A percentile compares a stretch with the other conserved stretches of the same genome.
These are phyloP conservation scores for Penicillium turbatum DNA, from an alignment of 495 filamentous ascomycete genomes.

Conservation along the genomic window DNA sequence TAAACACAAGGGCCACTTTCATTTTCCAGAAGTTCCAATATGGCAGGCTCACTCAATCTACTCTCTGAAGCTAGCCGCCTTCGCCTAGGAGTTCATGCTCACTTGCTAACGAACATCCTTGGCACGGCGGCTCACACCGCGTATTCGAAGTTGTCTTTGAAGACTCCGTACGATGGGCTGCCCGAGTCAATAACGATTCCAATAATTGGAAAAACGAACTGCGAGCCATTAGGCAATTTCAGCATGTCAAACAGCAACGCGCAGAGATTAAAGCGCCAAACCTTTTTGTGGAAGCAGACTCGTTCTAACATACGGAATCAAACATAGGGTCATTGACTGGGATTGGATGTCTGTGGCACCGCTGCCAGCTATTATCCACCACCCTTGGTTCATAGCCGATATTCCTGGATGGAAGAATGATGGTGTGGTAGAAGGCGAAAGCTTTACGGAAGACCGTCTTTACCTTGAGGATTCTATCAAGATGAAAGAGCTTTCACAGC, in stretches of 20 bases:
- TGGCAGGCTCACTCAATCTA: too few relatives aligned
- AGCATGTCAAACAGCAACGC: slow-evolving; percentile 10
- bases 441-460: slow-evolving; percentile 1
- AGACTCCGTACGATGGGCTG: slow-evolving; percentile 18
- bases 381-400: slow-evolving; percentile 15
- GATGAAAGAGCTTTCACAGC: background rate
- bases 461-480: slow-evolving; percentile 2
- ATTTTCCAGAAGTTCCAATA: too few relatives aligned
- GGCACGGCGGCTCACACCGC: slow-evolving; percentile 11
- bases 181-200: slow-evolving; percentile 3
- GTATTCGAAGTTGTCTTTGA: slow-evolving; percentile 16
- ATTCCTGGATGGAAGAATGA: slow-evolving; percentile 11
- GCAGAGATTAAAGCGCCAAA: slow-evolving; percentile 7
- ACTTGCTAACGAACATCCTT: slow-evolving; percentile 9
- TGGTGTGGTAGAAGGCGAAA: slow-evolving; percentile 3
- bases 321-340: slow-evolving; percentile 21
- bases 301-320: background rate
- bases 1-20: too few relatives aligned
- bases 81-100: slow-evolving; percentile 7
- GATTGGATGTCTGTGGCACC: slow-evolving; percentile 7
- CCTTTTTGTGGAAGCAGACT: slow-evolving; percentile 5
- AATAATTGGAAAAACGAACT: slow-evolving; percentile 12
- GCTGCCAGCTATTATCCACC: slow-evolving; percentile 10
- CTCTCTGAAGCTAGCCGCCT: too few relatives aligned
- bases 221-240: slow-evolving; percentile 4